Conservation (phyloP, 257 asterid genomes). For the Nyctanthes arbortristis region DNA sequence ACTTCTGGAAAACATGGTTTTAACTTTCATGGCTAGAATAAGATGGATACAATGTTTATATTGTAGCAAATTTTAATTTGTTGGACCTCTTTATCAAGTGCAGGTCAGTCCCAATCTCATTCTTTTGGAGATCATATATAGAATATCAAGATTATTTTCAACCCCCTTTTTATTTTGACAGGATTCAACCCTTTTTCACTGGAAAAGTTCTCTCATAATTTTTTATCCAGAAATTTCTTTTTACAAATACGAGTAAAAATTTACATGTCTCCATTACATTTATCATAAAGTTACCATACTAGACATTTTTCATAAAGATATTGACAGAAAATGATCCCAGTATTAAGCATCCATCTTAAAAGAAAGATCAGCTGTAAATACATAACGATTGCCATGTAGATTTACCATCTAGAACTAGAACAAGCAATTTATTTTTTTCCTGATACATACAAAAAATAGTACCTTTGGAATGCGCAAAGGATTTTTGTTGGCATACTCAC, state of each 20-base stretch:
- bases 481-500: conserved; percentile 92
- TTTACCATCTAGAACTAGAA: background rate
- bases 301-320: background rate
- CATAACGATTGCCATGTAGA: background rate
- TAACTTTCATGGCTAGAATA: background rate
- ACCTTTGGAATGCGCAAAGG: conserved; percentile 99
- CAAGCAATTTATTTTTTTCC: background rate
- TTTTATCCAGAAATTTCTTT: background rate
- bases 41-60: background rate
- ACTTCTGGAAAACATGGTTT: background rate
- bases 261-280: background rate
- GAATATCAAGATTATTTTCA: background rate
- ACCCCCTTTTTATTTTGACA: too few species aligned
- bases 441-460: background rate
- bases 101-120: background rate
- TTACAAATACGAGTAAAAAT: background rate
- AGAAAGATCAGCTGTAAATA: background rate
- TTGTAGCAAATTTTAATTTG: background rate
- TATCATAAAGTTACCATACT: background rate
- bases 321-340: background rate
- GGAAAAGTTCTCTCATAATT: background rate
- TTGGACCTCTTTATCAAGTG: background rate
- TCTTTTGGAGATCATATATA: background rate
- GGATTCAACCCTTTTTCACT: too few species aligned
- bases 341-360: background rate